Percentiles rank a stretch among this genome's conserved stretches.
phyloP scores from a whole-genome alignment of 345 rosid species.

The Arabidopsis suecica region DNA sequence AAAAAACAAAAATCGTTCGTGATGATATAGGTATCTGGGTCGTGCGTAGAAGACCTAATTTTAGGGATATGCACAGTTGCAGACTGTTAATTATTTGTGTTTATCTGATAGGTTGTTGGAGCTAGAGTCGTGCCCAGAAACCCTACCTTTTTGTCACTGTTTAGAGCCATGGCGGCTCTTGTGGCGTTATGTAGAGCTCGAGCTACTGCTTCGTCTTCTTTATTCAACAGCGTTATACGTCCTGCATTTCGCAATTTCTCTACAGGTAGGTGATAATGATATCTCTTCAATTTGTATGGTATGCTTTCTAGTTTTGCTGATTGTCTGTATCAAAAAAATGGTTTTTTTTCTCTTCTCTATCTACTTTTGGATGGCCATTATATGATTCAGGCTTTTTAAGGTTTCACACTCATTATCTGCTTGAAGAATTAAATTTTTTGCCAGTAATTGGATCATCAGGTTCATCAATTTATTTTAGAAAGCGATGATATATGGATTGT shows the following conservation, averaged over 20 bases:
- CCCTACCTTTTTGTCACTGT: not conserved
- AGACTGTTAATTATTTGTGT: not conserved
- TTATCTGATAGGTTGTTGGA: slow-evolving; percentile 26
- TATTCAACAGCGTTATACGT: slow-evolving; percentile 38
- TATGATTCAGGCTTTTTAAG: not conserved
- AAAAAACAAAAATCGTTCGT: not conserved
- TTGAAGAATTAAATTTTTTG: not conserved
- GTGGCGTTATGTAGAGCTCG: slow-evolving; percentile 47
- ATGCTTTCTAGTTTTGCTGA: slow-evolving; percentile 4
- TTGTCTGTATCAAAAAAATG: slow-evolving; percentile 5
- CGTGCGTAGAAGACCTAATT: not conserved
- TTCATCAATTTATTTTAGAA: not conserved
- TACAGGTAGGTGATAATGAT: slow-evolving; percentile 25
- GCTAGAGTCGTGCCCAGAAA: not conserved
- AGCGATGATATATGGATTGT: not conserved
- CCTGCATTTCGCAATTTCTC: slow-evolving; percentile 47
- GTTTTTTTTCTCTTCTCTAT: not conserved
- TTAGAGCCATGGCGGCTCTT: slow-evolving; percentile 38
- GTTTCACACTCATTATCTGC: not conserved
- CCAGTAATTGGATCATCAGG: slow-evolving; percentile 2
- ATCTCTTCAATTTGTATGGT: not conserved
- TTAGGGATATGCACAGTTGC: not conserved
- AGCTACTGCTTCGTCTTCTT: slow-evolving; percentile 35
- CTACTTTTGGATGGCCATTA: not conserved
- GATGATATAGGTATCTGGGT: slow-evolving; percentile 14